These are phyloP conservation scores for Aureobasidium sp. DNA, from an alignment of 2,329 filamentous ascomycete species.

Conservation along the genomic window DNA sequence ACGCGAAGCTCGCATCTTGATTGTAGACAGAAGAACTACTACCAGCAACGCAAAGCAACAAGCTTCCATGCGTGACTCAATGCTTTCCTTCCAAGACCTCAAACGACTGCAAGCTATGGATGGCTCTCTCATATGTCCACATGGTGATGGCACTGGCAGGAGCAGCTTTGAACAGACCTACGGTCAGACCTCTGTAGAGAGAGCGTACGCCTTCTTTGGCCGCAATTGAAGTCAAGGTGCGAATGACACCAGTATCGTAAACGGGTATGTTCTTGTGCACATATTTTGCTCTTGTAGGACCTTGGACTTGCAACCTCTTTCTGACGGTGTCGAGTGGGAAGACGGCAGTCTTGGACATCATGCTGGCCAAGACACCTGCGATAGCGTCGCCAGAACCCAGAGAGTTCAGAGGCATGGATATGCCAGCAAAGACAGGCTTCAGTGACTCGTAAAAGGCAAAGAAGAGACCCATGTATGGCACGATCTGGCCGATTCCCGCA, in stretches of 20 bases:
- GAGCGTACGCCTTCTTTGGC: slow-evolving; percentile 66
- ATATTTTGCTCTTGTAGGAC: slow-evolving; percentile 70
- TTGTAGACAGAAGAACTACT: neutral
- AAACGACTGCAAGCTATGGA: slow-evolving; percentile 39
- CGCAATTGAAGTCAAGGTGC: slow-evolving; percentile 60
- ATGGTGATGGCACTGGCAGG: slow-evolving; percentile 83
- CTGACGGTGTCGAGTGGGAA: slow-evolving; percentile 90
- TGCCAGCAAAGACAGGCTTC: slow-evolving; percentile 34
- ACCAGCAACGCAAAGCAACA: neutral
- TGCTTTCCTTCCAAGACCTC: neutral
- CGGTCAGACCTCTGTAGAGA: slow-evolving; percentile 70
- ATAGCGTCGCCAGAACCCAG: slow-evolving; percentile 71
- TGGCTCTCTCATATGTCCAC: slow-evolving; percentile 80
- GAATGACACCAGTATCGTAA: slow-evolving; percentile 58
- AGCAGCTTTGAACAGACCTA: slow-evolving; percentile 86
- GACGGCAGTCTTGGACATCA: slow-evolving; percentile 77
- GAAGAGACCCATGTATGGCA: slow-evolving; percentile 96
- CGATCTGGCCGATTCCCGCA: slow-evolving; percentile 76
- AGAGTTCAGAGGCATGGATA: slow-evolving; percentile 47
- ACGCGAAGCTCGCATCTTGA: neutral
- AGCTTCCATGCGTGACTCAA: neutral
- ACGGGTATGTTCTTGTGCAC: slow-evolving; percentile 81
- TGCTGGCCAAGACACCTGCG: slow-evolving; percentile 69
- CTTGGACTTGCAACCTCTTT: slow-evolving; percentile 91
- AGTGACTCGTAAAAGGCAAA: slow-evolving; percentile 82